Conservation (phyloP, 2,329 filamentous ascomycete genomes). For the Karstenula rhodostoma region DNA sequence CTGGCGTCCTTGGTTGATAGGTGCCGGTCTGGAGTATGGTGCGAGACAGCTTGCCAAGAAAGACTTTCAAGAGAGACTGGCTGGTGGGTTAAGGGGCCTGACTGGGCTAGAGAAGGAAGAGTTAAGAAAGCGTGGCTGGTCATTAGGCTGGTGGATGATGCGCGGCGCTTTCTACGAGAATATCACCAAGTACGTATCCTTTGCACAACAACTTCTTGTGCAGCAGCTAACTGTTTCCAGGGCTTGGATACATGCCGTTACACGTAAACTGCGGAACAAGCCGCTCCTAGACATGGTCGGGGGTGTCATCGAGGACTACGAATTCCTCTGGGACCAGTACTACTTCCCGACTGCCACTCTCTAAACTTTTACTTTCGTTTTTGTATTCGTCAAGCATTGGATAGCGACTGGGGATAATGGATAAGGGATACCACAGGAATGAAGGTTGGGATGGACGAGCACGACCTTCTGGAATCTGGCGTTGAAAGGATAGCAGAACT, state of each 20-base stretch:
- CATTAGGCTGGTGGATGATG: slow-evolving; percentile 95
- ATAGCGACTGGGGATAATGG: not conserved
- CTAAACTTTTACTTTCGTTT: slow-evolving; percentile 39
- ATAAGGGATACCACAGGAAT: slow-evolving; percentile 19
- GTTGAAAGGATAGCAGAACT: slow-evolving; percentile 10
- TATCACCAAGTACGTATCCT: slow-evolving; percentile 69
- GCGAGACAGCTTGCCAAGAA: slow-evolving; percentile 83
- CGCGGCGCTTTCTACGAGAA: slow-evolving; percentile 97
- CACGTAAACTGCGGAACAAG: slow-evolving; percentile 74
- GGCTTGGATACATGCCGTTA: slow-evolving; percentile 71
- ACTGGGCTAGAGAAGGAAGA: slow-evolving; percentile 91
- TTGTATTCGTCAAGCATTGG: slow-evolving; percentile 6
- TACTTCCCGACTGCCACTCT: slow-evolving; percentile 79
- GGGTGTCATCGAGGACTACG: slow-evolving; percentile 92
- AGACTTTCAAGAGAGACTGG: slow-evolving; percentile 67
- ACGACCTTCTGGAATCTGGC: slow-evolving; percentile 8
- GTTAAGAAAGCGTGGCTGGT: slow-evolving; percentile 86
- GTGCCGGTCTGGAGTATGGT: slow-evolving; percentile 83
- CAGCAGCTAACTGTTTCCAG: slow-evolving; percentile 47
- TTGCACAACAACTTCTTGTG: not conserved
- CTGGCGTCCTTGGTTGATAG: slow-evolving; percentile 92
- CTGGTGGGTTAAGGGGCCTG: slow-evolving; percentile 76
- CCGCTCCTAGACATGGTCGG: slow-evolving; percentile 82
- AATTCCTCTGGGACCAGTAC: slow-evolving; percentile 98
- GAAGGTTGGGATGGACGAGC: slow-evolving; percentile 18